Base-by-base conservation (phyloP, 2,329 filamentous ascomycete genomes). In the Ceratocystis papillata region DNA sequence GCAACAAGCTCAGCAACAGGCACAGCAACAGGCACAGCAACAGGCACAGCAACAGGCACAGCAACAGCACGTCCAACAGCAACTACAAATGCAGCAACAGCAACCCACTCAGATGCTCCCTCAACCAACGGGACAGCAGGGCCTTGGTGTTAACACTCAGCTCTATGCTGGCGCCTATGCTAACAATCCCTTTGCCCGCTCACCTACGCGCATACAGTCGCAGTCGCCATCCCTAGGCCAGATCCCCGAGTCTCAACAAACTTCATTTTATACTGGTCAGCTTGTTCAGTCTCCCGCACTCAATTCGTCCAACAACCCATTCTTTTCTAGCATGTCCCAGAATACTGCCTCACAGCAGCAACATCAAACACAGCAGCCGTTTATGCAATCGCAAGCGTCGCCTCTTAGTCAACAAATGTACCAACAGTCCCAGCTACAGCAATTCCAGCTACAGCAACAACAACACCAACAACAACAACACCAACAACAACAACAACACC, bases 111-210 rank as follows among this genome's bases (percentile, higher is more conserved):
- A 48, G 1, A 44, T 44, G 10, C 46, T 37, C 5, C 22, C 46
- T 6, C 55, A 62, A 44, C 25, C 53, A 30, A 30, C 53, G 15
- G 53, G 53, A n/a, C 75, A 76, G 65, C 77, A 77, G 53, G 73
- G 71, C 22, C 71, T 81, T 44, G 72, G 77, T 4, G 69, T 79
- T 3, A 79, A 77, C 65, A 77, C 77, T 2, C 71, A 73, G 3
- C 71, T 73, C n/a, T 65, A 71, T 8, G 71, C 73, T n/a, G 73
- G 73, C 3, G 69, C 66, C 5, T 74, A 73, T 61, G 74, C 71
- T 12, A 79, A 75, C 70, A 82, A 82, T 66, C 80, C 80, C 0
- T 82, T 80, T 69, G 72, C 76, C 0, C 75, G 79, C 62, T 81
- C 80, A 15, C 80, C 79, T 3, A 80, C 78, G 2, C 73, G 77